Base-by-base conservation (phyloP, 192 early-diverging fungal species). In the Thoreauomyces humboldtii region DNA sequence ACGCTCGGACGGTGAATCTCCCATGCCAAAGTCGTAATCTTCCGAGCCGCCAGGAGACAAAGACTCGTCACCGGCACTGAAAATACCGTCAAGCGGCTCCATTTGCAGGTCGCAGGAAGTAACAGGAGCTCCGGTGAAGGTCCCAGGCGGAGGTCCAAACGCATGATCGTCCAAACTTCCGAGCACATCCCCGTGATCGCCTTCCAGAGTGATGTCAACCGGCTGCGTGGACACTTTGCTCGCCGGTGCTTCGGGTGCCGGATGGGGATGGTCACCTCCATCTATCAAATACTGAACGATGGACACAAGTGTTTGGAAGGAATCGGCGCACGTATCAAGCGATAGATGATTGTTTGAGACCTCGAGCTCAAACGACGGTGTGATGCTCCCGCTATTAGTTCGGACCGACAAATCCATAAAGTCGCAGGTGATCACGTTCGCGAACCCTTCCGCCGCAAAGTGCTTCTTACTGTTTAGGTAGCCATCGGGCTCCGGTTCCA, bases 291-390 rank as follows among this genome's bases (percentile, higher is more conserved):
- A 79, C 2, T 70, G 71, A 7, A 83, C 62, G 19, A 89, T 53
- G 22, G 72, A 73, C 21, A 81, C 15, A 7, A 89, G 33, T 4
- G 85, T 78, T 36, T 83, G 77, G 45, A 86, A 82, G 0, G 87
- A 82, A 66, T 91, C 89, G n/a, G 81, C 73, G 54, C 86, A 90
- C 0, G 75, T 77, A 59, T 90, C 87, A 15, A 90, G 43, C 25
- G 75, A 81, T 19, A 88, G 60, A 7, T 79, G 75, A 37, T 84
- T 71, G 42, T 88, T 88, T 0, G 77, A 74, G 11, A 89, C 64
- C 33, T 76, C 70, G 5, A 90, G 51, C 63, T 56, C 63, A 52
- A 67, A 37, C 7, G 60, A 48, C 15, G 78, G 70, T 45, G 43
- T 50, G 42, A 72, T 75, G 33, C 60, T 44, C 24, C 64, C 55